Evolutionary conservation across 768 basidiomycete species (phyloP), one percentile per base, ranked within the genome.

Genomic region (Coprinellus aureogranulatus): DNA sequence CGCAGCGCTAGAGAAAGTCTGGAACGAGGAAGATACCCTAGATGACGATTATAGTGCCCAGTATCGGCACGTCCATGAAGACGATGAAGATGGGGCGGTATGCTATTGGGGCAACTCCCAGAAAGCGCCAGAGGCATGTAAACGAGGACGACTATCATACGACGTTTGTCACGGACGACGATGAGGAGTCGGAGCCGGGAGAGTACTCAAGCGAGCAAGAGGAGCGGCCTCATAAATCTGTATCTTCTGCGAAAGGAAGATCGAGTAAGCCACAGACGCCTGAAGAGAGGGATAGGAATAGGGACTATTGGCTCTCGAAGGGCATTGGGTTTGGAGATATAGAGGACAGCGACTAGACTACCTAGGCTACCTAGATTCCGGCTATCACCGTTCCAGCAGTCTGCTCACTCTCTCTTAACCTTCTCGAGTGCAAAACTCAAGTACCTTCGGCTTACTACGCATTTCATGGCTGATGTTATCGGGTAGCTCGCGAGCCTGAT

Each of bases 281-380:
- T 42, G 54, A 58, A 30, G 59, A 64, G 30, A 20, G 62, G 10
- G 73, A 67, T 48, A 71, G 44, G 72, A 75, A 73, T 30, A 75
- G 84, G 55, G 77, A 76, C 4, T 87, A 80, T 65, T 86, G 85
- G 87, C 62, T 85, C 44, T 81, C 83, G 22, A 88, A 87, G 58
- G 77, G 72, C 5, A 67, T 69, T 63, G 61, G 67, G 60, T 66
- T 68, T 46, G 61, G 68, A 53, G 64, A 70, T 26, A 66, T 65
- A 55, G 67, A 64, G 23, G 62, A 62, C 47, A 54, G 55, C 54
- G 56, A 62, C 42, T 58, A 53, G 34, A 34, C 34, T 34, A 6
- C 34, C n/a, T n/a, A n/a, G n/a, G n/a, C n/a, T 6, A 6, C 6
- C 34, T 34, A 34, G 34, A 34, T 34, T 6, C 34, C 14, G 6